Evolutionary conservation across 345 rosid species (phyloP).

Genomic region (Eucalyptus sp.): DNA sequence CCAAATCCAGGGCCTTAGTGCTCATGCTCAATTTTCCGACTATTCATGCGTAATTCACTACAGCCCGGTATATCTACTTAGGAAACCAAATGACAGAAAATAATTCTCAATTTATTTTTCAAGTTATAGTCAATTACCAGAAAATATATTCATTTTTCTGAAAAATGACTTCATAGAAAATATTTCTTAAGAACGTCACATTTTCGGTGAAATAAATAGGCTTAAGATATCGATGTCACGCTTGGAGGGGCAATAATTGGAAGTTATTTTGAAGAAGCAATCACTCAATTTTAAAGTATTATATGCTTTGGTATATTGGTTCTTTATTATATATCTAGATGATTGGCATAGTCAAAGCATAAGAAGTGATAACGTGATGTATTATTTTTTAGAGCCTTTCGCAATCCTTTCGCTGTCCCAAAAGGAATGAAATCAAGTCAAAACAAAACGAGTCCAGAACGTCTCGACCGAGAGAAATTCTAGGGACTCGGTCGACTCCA

Average conservation of each 20-base stretch:
- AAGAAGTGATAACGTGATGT: not conserved
- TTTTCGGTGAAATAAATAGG: fast-evolving
- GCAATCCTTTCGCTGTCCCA: not conserved
- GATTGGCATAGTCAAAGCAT: not conserved
- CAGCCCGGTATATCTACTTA: not conserved
- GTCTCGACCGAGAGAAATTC: not conserved
- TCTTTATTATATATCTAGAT: not conserved
- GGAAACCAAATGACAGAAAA: not conserved
- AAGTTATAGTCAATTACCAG: fast-evolving
- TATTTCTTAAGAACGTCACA: too few relatives aligned
- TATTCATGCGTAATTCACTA: not conserved
- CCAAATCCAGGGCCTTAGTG: not conserved
- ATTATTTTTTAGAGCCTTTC: not conserved
- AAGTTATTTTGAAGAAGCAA: not conserved
- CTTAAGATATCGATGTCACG: not conserved
- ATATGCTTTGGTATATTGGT: not conserved
- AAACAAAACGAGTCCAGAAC: not conserved
- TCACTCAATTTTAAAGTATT: not conserved
- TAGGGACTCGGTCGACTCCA: not conserved
- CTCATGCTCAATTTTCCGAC: not conserved
- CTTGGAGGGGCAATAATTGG: not conserved
- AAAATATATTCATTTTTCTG: too few relatives aligned
- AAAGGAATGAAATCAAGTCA: not conserved
- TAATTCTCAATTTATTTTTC: not conserved
- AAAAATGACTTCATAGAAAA: not conserved